Evolutionary conservation across 129 eudicot species (phyloP).

Genomic region (Heracleum sosnowskyi): DNA sequence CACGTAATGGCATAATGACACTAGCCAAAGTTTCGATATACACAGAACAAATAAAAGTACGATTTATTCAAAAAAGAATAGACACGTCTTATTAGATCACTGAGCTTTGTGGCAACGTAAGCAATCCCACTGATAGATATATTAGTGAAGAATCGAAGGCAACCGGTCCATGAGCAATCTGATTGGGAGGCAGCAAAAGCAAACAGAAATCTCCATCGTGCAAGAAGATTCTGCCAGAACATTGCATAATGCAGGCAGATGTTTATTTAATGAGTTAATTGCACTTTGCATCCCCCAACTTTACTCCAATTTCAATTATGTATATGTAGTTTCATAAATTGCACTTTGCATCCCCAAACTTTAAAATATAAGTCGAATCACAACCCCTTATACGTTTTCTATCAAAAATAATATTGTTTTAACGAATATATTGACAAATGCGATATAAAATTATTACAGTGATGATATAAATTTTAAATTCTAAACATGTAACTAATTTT

Average conservation of each 20-base stretch:
- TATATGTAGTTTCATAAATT: too few relatives aligned
- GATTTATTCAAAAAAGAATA: not conserved
- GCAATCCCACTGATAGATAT: constrained; percentile 82
- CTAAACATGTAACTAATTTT: too few relatives aligned
- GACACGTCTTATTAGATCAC: constrained; percentile 79
- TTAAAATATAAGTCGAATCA: too few relatives aligned
- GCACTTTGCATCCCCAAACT: too few relatives aligned
- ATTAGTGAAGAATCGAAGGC: constrained; percentile 61
- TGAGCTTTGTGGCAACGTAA: constrained; percentile 59
- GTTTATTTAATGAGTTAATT: constrained; percentile 16
- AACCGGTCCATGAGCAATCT: constrained; percentile 87
- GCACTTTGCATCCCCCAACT: too few relatives aligned
- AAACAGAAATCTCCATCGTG: constrained; percentile 73
- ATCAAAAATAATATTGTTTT: too few relatives aligned
- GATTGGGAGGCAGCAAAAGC: constrained; percentile 87
- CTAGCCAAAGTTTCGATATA: not conserved
- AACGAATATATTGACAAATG: too few relatives aligned
- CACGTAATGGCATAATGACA: not conserved
- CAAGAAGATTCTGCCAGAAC: constrained; percentile 51
- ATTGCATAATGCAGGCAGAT: constrained; percentile 24
- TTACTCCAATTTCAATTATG: too few relatives aligned
- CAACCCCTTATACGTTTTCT: too few relatives aligned
- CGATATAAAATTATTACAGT: too few relatives aligned
- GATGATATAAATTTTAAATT: too few relatives aligned
- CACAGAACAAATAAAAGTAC: not conserved